Base-by-base conservation (phyloP, 2,329 filamentous ascomycete species). In the Penicillium nordicum region DNA sequence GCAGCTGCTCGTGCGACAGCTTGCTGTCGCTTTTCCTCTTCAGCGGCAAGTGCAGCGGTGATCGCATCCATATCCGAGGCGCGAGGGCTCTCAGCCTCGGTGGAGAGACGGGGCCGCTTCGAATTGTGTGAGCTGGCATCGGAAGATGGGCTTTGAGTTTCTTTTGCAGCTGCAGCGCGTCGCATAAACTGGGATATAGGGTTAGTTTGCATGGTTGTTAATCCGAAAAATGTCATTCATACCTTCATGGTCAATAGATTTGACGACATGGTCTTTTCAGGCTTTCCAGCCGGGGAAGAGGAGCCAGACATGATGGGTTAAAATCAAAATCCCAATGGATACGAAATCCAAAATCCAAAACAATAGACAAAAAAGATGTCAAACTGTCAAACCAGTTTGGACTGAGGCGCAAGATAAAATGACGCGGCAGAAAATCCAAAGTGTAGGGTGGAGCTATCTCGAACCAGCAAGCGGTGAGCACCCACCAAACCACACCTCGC, bases 201-300 rank as follows among this genome's bases (percentile, higher is more conserved):
- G 50, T 29, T 53, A 42, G 32, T 40, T 41, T 41, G 14, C 14
- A 45, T 43, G 42, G 23, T n/a, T 36, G 21, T n/a, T 14, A 8
- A 30, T 30, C 36, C 21, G n/a, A 1, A 46, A 16, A 27, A 5
- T 16, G 18, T 42, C 12, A 27, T 47, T 43, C 64, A 27, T 69
- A 81, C 83, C 76, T 96, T 96, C 92, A 96, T 97, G 37, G 89
- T 92, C 69, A 95, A 81, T 46, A 97, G 86, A 64, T 92, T 87
- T 57, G 88, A 92, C 61, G 92, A 96, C 86, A 95, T 92, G 44
- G 81, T 82, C 74, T 88, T 88, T 32, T 83, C 83, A 45, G 84
- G 79, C 58, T 71, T 85, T 69, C 80, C 76, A 58, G 81, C 75
- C 64, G 81, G 74, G 73, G 82, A 80, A 46, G 66, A 70, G 57